Evolutionary conservation across 345 rosid genomes (phyloP).

Genomic region (Salix suchowensis): DNA sequence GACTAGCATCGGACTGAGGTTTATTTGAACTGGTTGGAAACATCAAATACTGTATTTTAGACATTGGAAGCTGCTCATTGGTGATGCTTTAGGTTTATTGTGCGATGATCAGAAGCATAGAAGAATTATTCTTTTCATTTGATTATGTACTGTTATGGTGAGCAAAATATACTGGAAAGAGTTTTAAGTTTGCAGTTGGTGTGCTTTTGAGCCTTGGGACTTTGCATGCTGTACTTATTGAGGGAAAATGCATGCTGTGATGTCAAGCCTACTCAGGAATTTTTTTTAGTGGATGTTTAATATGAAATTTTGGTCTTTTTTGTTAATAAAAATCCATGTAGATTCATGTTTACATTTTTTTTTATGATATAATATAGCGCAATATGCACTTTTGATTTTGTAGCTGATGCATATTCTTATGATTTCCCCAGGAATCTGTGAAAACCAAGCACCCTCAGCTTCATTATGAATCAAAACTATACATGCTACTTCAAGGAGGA

Average conservation of each 20-base stretch:
- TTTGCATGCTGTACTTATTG: background rate
- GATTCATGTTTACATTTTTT: background rate
- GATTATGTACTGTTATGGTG: background rate
- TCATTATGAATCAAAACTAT: slow-evolving; percentile 76
- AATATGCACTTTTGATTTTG: background rate
- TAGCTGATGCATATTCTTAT: background rate
- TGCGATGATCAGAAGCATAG: background rate
- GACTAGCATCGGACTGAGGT: background rate
- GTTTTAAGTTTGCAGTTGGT: background rate
- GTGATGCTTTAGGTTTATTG: background rate
- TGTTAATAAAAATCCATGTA: background rate
- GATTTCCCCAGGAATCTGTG: slow-evolving; percentile 53
- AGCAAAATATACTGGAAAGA: background rate
- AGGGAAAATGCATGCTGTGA: background rate
- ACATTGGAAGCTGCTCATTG: background rate
- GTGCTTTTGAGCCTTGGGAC: background rate
- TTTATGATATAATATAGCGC: background rate
- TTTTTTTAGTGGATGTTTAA: background rate
- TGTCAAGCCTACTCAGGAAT: background rate
- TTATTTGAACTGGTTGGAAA: background rate
- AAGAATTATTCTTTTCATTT: background rate
- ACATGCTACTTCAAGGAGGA: slow-evolving; percentile 89
- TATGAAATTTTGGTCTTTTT: background rate
- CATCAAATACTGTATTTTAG: background rate
- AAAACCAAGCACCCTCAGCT: slow-evolving; percentile 89